A percentile compares a stretch with the other conserved stretches of the same genome.
phyloP scores from a whole-genome alignment of 78 protist species.

The Dictyostelium discoideum region dicty_2.7 NC_007089.4:4767001-4767500 shows the following conservation, averaged over 20 bases:
- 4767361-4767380: slow-evolving; percentile 81
- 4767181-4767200: too few species aligned
- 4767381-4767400: slow-evolving; percentile 76
- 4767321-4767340: slow-evolving; percentile 73
- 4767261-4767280: slow-evolving; percentile 63
- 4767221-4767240: slow-evolving; percentile 61
- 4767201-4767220: slow-evolving; percentile 63
- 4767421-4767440: slow-evolving; percentile 74
- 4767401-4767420: slow-evolving; percentile 72
- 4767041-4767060: slow-evolving; percentile 59
- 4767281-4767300: slow-evolving; percentile 62
- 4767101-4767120: background rate
- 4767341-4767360: slow-evolving; percentile 79
- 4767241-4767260: slow-evolving; percentile 81
- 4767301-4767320: slow-evolving; percentile 81
- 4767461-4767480: slow-evolving; percentile 77
- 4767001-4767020: slow-evolving; percentile 51
- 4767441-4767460: slow-evolving; percentile 50
- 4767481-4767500: slow-evolving; percentile 61
- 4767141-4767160: too few species aligned
- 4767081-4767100: slow-evolving; percentile 32
- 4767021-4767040: slow-evolving; percentile 68
- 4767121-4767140: background rate
- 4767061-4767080: slow-evolving; percentile 1
- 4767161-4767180: background rate